Base-by-base conservation (phyloP, 306 rosid genomes). In the Acacia melanoxylon region DNA sequence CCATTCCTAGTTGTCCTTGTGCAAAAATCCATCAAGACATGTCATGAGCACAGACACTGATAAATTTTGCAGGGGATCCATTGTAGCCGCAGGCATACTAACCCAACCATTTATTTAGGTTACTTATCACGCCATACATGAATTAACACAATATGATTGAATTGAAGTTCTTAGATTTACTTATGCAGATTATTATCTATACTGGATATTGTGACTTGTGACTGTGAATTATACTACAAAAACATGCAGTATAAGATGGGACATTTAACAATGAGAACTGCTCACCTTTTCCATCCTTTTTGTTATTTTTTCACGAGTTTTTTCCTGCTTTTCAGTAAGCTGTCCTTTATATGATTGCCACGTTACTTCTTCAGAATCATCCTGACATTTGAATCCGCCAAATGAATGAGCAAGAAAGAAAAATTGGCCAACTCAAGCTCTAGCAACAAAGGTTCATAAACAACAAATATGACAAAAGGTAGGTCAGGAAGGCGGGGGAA, bases 291-390 rank as follows among this genome's bases (percentile, higher is more conserved):
- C 99, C 83, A 90, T 86, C 85, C 99, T 92, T 90, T 95, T 95
- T 41, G 89, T 77, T 80, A 95, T 62, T 83, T 95, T 95, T 42
- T 90, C 98, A 58, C 94, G 98, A 66, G 98, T 93, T 89, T 91
- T 95, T 82, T 88, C 92, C 86, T 93, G 99, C 86, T 87, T 95
- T 58, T 95, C 99, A 17, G 99, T 93, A 74, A 95, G 94, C 84
- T 89, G 95, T 25, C 99, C 99, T 86, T 88, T 93, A 87, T 86
- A 93, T n/a, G 94, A 82, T 85, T 95, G 98, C 99, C 99, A 95
- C 4, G 99, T 95, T 73, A 95, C 85, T 85, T 95, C 99, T 8
- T 95, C 98, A 77, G 69, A 89, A 68, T 93, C 93, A 69, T 93
- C 99, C 99, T 95, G 83, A 78, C 78, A 65, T 85, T 81, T 52